A percentile compares a stretch with the other conserved stretches of the same genome.
phyloP scores from a whole-genome alignment of 108 stramenopile species.

The Skeletonema marinoi region DNA sequence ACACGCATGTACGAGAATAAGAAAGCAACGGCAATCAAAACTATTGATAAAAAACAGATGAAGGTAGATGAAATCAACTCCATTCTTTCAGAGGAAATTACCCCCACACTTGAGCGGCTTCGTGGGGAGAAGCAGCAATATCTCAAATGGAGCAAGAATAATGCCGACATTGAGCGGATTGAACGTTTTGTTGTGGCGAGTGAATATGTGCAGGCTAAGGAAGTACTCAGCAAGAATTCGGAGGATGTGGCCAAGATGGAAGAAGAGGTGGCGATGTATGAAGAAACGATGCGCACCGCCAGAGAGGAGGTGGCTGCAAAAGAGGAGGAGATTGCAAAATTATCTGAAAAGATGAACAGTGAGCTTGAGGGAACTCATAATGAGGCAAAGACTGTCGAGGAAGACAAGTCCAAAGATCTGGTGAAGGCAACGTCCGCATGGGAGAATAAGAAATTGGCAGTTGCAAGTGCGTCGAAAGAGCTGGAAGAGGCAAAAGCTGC shows the following conservation, averaged over 20 bases:
- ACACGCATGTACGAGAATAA: constrained; percentile 99
- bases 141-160: constrained; percentile 94
- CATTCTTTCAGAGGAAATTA: constrained; percentile 95
- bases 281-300: constrained; percentile 39
- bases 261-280: constrained; percentile 56
- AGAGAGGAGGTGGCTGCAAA: constrained; percentile 58
- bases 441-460: constrained; percentile 75
- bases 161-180: constrained; percentile 94
- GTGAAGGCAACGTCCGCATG: constrained; percentile 89
- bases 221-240: constrained; percentile 58
- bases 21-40: constrained; percentile 92
- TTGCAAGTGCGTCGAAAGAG: constrained; percentile 70
- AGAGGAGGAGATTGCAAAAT: constrained; percentile 62
- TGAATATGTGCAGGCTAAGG: constrained; percentile 76
- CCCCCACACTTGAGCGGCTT: constrained; percentile 94
- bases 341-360: constrained; percentile 59
- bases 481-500: constrained; percentile 64
- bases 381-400: constrained; percentile 62
- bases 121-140: constrained; percentile 95
- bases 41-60: constrained; percentile 98
- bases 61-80: constrained; percentile 97
- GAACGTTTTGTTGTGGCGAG: constrained; percentile 93
- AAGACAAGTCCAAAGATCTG: constrained; percentile 90
- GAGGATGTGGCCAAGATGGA: constrained; percentile 72
- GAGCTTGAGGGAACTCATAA: constrained; percentile 65